These are phyloP conservation scores for Pistacia vera DNA, from an alignment of 345 rosid species.

Conservation along the genomic window DNA sequence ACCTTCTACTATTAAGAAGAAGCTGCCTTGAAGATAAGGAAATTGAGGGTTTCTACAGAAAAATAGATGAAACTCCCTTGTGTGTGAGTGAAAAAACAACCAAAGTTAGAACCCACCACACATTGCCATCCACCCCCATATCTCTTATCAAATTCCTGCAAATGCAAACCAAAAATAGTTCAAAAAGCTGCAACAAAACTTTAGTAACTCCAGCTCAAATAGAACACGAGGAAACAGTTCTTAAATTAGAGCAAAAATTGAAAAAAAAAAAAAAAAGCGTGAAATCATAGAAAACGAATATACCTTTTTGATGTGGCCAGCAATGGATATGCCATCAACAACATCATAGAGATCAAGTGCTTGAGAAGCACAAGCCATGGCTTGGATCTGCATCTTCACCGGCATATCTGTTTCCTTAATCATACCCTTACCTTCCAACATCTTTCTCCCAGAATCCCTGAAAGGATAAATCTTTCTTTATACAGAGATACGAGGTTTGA, in stretches of 20 bases:
- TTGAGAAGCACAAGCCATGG: constrained; percentile 40
- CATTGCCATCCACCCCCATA: constrained; percentile 59
- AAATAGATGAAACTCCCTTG: constrained; percentile 54
- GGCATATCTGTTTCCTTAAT: constrained; percentile 44
- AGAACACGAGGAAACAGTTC: no score
- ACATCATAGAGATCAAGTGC: constrained; percentile 55
- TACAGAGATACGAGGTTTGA: no score
- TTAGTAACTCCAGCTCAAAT: not conserved
- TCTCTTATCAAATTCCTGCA: constrained; percentile 46
- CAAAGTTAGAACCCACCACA: constrained; percentile 55
- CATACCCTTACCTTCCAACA: constrained; percentile 57
- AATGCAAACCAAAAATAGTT: not conserved
- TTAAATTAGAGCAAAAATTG: no score
- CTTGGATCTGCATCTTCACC: constrained; percentile 38
- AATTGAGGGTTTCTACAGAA: constrained; percentile 45
- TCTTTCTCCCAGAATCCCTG: constrained; percentile 1
- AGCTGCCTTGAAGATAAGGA: constrained; percentile 55
- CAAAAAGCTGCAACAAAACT: not conserved
- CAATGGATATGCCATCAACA: constrained; percentile 40
- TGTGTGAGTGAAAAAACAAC: constrained; percentile 51
- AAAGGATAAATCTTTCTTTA: no score
- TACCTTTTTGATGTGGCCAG: constrained; percentile 54
- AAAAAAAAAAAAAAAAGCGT: no score
- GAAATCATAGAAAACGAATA: not conserved
- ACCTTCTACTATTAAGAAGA: constrained; percentile 19